These are phyloP conservation scores for Phytopythium vexans DNA, from an alignment of 352 stramenopile genomes.

Conservation along the genomic window DNA sequence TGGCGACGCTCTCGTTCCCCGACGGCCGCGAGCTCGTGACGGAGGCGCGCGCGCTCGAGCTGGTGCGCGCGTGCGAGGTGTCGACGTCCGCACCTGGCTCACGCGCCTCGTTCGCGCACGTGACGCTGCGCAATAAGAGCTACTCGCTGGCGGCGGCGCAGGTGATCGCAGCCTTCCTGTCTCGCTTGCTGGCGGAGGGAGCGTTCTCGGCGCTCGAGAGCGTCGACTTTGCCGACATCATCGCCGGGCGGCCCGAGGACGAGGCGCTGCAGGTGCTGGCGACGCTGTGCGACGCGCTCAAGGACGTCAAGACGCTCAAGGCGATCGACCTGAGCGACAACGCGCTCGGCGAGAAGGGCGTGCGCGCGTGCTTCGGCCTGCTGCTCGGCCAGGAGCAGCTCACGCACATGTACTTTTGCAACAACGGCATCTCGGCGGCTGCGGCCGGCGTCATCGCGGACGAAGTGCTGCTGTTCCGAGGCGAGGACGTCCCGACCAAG, in stretches of 20 bases:
- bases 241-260: conserved; percentile 75
- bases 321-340: conserved; percentile 93
- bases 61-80: conserved; percentile 47
- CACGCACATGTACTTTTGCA: conserved; percentile 90
- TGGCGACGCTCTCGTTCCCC: conserved; percentile 52
- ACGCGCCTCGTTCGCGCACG: conserved; percentile 55
- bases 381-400: conserved; percentile 79
- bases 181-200: conserved; percentile 36
- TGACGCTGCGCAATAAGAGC: conserved; percentile 88
- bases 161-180: conserved; percentile 75
- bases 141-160: conserved; percentile 77
- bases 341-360: conserved; percentile 92
- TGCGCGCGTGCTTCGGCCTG: conserved; percentile 88
- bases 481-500: conserved; percentile 61
- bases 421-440: conserved; percentile 92
- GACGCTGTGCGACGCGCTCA: conserved; percentile 74
- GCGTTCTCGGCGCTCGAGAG: conserved; percentile 58
- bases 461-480: conserved; percentile 85
- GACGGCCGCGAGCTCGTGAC: conserved; percentile 80
- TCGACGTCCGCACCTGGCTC: conserved; percentile 13
- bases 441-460: conserved; percentile 86
- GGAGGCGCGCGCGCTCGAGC: conserved; percentile 60
- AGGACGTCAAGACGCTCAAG: conserved; percentile 67
- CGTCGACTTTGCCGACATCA: conserved; percentile 88
- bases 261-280: conserved; percentile 80